Evolutionary conservation across 768 basidiomycete genomes (phyloP).

Genomic region (Rhizopogon vesiculosus): DNA sequence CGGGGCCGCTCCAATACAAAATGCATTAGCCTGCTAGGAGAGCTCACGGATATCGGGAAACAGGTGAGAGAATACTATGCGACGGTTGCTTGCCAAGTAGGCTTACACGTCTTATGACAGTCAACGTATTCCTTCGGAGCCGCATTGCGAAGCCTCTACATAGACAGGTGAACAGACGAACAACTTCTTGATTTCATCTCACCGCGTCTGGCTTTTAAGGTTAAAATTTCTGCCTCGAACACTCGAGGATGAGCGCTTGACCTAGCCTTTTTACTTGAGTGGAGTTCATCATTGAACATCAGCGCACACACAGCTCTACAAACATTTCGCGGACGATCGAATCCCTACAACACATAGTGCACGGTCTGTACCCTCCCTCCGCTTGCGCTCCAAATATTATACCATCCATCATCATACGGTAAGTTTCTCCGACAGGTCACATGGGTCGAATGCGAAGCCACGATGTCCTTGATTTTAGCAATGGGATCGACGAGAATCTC

Average conservation of each 20-base stretch:
- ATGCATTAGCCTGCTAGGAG: conserved; percentile 52
- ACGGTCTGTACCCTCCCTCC: conserved; percentile 61
- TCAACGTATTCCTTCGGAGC: conserved; percentile 62
- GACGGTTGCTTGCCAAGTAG: conserved; percentile 1
- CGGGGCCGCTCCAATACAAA: not conserved
- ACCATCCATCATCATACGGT: conserved; percentile 58
- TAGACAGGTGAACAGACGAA: conserved; percentile 47
- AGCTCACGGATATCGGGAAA: conserved; percentile 38
- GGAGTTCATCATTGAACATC: not conserved
- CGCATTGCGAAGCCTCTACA: conserved; percentile 57
- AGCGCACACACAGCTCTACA: conserved; percentile 45
- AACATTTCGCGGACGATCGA: conserved; percentile 77
- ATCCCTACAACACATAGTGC: conserved; percentile 67
- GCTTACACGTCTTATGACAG: conserved; percentile 26
- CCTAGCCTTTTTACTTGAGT: conserved; percentile 32
- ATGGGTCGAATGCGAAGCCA: not conserved
- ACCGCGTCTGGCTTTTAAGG: conserved; percentile 28
- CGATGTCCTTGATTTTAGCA: conserved; percentile 32
- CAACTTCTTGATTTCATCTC: not conserved
- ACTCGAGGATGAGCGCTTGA: conserved; percentile 36
- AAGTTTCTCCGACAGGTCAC: conserved; percentile 3
- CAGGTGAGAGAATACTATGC: conserved; percentile 33
- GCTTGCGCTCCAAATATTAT: conserved; percentile 41
- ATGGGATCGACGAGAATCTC: conserved; percentile 66
- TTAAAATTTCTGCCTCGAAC: conserved; percentile 59